Evolutionary conservation across 1,284 basidiomycete genomes (phyloP), one percentile per base, ranked within the genome.

Genomic region (Boletellus deceptivus): DNA sequence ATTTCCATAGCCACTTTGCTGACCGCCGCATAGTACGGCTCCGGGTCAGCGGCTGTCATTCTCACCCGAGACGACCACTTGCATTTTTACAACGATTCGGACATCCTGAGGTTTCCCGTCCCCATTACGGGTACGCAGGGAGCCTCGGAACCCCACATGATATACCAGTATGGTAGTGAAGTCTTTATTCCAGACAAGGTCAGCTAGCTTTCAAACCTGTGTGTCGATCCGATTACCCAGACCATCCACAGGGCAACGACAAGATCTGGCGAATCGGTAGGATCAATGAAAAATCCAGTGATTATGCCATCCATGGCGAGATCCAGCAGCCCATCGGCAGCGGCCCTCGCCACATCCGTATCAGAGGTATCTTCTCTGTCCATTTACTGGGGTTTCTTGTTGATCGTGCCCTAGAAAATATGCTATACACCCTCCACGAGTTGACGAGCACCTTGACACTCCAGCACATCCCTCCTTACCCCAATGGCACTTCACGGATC

Each of bases 111-210:
- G 6, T 86, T 86, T 71, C 77, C 81, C 2, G 59, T 59, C 1
- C 72, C 71, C 1, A 54, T 63, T 8, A 65, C 70, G 3, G 61
- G 59, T 11, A 69, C 42, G 1, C 43, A 70, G 6, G 68, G 68
- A 25, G 62, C 72, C 3, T 79, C 83, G 2, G 79, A 84, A 60
- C 83, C 86, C 14, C 85, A 86, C 61, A 82, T 84, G 80, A 75
- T 75, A 0, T 60, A 82, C 22, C 70, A 84, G 63, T 69, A 78
- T 59, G 70, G 70, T 4, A 59, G 59, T 2, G 84, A 87, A 57
- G 55, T 86, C 3, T 72, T 87, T 44, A 70, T 88, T 22, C 80
- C 85, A 1, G 86, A 87, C 66, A 69, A 87, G 59, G 84, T 84
- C 49, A 55, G 75, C 62, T 16, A 40, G 40, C 34, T 10, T 40